A percentile compares a stretch with the other conserved stretches of the same genome.
phyloP scores from a whole-genome alignment of 1,139 yeast species.

The Suhomyces terraborum region DNA sequence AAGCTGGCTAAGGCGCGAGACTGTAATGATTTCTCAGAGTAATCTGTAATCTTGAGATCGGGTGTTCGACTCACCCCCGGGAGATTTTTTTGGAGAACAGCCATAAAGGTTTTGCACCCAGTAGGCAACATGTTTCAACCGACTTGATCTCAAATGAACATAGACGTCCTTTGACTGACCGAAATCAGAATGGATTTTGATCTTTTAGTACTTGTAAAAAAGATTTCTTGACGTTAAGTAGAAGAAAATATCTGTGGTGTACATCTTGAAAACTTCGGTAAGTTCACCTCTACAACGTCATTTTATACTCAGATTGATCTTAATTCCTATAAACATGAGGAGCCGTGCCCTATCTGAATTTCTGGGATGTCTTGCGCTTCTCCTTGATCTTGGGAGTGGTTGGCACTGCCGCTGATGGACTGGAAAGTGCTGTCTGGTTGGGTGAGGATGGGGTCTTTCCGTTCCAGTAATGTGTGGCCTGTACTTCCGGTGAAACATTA shows the following conservation, averaged over 20 bases:
- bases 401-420: slow-evolving; percentile 9
- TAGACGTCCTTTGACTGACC: no score
- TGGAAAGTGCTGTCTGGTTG: slow-evolving; percentile 4
- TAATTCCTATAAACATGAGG: no score
- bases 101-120: no score
- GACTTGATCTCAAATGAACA: no score
- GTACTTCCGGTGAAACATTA: slow-evolving; percentile 16
- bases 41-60: slow-evolving; percentile 79
- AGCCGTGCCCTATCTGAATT: slow-evolving; percentile 19
- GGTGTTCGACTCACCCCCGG: slow-evolving; percentile 86
- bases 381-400: slow-evolving; percentile 16
- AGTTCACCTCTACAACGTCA: no score
- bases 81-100: slow-evolving; percentile 61
- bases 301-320: no score
- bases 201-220: no score
- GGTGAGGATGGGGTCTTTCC: slow-evolving; percentile 10
- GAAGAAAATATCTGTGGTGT: no score
- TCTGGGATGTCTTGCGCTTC: slow-evolving; percentile 26
- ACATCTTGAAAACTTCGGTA: no score
- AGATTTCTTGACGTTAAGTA: no score
- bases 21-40: slow-evolving; percentile 59
- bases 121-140: no score
- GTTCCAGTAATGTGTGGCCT: slow-evolving; percentile 11
- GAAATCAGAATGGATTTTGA: no score
- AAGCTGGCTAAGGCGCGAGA: slow-evolving; percentile 83